phyloP scores from a whole-genome alignment of 73 alveolate species.

The Paramecium biaurelia region DNA sequence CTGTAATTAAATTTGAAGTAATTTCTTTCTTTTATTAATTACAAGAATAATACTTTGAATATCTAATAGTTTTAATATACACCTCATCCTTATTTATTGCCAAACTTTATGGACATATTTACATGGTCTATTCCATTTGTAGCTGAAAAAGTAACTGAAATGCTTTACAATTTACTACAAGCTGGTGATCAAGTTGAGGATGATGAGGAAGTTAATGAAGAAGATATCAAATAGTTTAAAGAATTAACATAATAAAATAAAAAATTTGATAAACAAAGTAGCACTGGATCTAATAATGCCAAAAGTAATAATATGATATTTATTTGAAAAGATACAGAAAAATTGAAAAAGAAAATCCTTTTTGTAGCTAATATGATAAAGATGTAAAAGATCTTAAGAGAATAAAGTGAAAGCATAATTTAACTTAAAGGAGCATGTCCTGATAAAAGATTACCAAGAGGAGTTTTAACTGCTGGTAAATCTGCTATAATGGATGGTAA shows the following conservation, averaged over 20 bases:
- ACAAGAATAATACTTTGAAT: conserved; percentile 80
- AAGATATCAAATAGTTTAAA: conserved; percentile 58
- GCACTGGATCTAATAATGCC: conserved; percentile 60
- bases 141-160: conserved; percentile 86
- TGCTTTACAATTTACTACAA: conserved; percentile 69
- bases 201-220: conserved; percentile 57
- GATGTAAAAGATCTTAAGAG: conserved; percentile 63
- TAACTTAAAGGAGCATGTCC: conserved; percentile 94
- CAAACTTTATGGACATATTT: conserved; percentile 86
- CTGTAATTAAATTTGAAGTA: conserved; percentile 85
- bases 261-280: not conserved
- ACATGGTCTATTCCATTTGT: conserved; percentile 94
- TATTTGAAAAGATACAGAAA: conserved; percentile 16
- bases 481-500: conserved; percentile 58
- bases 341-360: conserved; percentile 36
- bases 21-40: not conserved
- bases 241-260: conserved; percentile 26
- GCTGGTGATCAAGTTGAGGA: conserved; percentile 62
- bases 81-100: conserved; percentile 91
- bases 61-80: conserved; percentile 90
- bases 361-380: conserved; percentile 60
- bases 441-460: conserved; percentile 89
- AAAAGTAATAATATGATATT: conserved; percentile 60
- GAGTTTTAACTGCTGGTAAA: conserved; percentile 80
- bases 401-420: conserved; percentile 87